Conservation (phyloP, 1,284 basidiomycete species). For the Apiotrichum akiyoshidainum region DNA sequence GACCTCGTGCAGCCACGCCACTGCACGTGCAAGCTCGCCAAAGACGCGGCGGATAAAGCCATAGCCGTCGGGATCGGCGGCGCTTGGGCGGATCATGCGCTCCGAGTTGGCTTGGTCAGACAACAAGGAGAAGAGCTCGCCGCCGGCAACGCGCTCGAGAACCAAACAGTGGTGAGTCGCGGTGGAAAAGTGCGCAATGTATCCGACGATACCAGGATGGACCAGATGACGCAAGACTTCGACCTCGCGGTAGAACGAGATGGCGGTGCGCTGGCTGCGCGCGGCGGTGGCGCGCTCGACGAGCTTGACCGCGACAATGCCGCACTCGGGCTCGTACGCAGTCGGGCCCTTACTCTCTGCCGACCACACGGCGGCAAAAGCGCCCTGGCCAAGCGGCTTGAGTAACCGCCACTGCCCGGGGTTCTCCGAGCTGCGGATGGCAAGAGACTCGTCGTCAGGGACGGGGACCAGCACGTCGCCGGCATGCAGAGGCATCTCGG, state of each 20-base stretch:
- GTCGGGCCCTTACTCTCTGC: conserved; percentile 54
- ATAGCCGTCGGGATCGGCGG: conserved; percentile 32
- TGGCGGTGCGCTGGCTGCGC: conserved; percentile 66
- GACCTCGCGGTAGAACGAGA: conserved; percentile 81
- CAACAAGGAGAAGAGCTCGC: conserved; percentile 78
- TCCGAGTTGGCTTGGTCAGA: conserved; percentile 60
- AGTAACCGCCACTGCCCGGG: conserved; percentile 53
- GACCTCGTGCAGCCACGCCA: conserved; percentile 85
- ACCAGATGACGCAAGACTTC: conserved; percentile 80
- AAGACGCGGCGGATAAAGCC: conserved; percentile 67
- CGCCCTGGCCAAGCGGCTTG: conserved; percentile 64
- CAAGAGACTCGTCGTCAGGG: conserved; percentile 12
- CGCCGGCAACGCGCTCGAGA: conserved; percentile 72
- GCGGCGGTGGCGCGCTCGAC: conserved; percentile 62
- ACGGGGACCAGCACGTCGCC: conserved; percentile 29
- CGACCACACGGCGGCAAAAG: conserved; percentile 74
- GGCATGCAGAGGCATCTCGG: conserved; percentile 18
- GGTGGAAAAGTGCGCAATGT: conserved; percentile 71
- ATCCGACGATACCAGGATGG: conserved; percentile 76
- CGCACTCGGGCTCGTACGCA: conserved; percentile 16
- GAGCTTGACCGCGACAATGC: conserved; percentile 71
- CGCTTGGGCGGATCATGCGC: conserved; percentile 43
- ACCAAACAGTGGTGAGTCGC: conserved; percentile 74
- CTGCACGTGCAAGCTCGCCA: conserved; percentile 72
- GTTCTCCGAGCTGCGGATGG: conserved; percentile 10